These are phyloP conservation scores for Posidonia australis DNA, from an alignment of 106 monocot species.

Conservation along the genomic window DNA sequence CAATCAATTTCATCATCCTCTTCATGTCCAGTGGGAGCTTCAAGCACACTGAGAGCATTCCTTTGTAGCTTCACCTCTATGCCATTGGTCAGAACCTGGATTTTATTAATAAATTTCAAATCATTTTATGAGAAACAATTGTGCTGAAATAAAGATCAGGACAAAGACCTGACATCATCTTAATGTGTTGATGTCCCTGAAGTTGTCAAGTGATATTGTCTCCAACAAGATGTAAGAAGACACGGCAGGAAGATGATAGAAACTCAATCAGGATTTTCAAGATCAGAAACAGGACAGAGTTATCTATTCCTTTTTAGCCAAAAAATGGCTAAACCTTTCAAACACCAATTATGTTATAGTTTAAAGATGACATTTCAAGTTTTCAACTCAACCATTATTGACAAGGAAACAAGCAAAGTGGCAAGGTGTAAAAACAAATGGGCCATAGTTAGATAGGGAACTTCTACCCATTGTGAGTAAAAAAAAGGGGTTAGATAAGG, in stretches of 20 bases:
- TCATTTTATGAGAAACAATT: not conserved
- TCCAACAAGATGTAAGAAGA: not conserved
- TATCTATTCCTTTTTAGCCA: not conserved
- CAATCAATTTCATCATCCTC: slow-evolving; percentile 16
- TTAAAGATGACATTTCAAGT: not conserved
- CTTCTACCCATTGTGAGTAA: too few relatives aligned
- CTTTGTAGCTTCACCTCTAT: slow-evolving; percentile 19
- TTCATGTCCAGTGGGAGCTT: slow-evolving; percentile 15
- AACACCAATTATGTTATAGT: not conserved
- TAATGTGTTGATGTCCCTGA: not conserved
- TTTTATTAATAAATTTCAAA: not conserved
- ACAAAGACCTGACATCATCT: not conserved
- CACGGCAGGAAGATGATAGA: not conserved
- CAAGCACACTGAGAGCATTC: slow-evolving; percentile 15
- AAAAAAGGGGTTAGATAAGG: too few relatives aligned
- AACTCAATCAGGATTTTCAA: not conserved
- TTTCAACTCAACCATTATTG: not conserved
- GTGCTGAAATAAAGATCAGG: not conserved
- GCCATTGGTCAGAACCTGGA: slow-evolving; percentile 21
- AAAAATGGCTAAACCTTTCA: not conserved
- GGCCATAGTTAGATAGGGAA: not conserved
- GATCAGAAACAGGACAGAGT: not conserved
- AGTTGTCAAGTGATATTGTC: not conserved
- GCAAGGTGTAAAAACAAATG: not conserved
- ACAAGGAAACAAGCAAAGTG: not conserved